phyloP scores from a whole-genome alignment of 2,329 filamentous ascomycete genomes.

The Pseudocercospora pini-densiflorae region DNA sequence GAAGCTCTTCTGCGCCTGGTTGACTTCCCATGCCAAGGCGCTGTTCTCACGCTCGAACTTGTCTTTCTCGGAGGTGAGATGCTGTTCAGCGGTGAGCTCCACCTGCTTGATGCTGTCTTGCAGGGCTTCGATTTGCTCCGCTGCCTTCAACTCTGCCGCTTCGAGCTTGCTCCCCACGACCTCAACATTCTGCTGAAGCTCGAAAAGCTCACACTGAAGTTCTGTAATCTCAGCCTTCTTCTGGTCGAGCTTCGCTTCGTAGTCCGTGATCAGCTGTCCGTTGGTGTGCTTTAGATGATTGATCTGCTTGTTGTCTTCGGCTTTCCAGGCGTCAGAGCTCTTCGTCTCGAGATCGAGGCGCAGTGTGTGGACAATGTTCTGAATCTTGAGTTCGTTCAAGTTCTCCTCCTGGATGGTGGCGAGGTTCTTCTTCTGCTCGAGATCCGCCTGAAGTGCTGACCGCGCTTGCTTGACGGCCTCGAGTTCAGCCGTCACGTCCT shows the following conservation, averaged over 20 bases:
- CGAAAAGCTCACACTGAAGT: background rate
- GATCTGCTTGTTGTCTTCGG: background rate
- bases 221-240: background rate
- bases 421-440: background rate
- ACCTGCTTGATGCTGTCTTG: constrained; percentile 73
- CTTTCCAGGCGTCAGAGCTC: background rate
- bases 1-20: constrained; percentile 5
- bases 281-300: background rate
- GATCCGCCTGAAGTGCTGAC: background rate
- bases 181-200: background rate
- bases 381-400: background rate
- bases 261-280: background rate
- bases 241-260: background rate
- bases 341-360: background rate
- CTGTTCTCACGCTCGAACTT: constrained; percentile 7
- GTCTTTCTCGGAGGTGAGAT: constrained; percentile 1
- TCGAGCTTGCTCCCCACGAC: background rate
- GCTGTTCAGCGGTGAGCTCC: background rate
- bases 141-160: constrained; percentile 45
- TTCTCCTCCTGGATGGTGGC: background rate
- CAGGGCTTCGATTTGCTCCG: constrained; percentile 79
- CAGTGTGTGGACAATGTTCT: background rate
- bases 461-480: background rate
- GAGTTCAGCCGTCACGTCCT: background rate
- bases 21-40: background rate